These are phyloP conservation scores for Myriosclerotinia curreyana DNA, from an alignment of 2,329 filamentous ascomycete species.

Conservation along the genomic window DNA sequence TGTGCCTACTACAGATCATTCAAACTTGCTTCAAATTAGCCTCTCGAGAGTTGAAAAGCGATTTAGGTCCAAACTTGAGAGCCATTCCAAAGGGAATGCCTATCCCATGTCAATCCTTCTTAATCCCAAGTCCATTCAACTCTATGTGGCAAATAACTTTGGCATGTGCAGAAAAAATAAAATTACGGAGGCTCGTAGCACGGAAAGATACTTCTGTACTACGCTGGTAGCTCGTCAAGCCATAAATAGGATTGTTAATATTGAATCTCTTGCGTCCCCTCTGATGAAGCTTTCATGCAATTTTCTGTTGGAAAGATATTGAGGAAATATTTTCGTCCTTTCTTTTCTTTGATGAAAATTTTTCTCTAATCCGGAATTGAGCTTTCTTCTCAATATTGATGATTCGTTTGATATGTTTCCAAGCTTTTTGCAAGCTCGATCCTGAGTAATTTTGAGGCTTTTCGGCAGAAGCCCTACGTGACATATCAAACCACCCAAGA, in stretches of 20 bases:
- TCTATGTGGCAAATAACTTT: background rate
- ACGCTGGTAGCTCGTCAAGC: background rate
- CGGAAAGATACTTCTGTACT: background rate
- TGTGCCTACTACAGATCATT: background rate
- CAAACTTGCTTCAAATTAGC: too few relatives aligned
- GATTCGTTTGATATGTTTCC: constrained; percentile 10
- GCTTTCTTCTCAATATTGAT: background rate
- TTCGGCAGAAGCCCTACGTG: constrained; percentile 1
- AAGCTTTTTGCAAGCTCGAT: background rate
- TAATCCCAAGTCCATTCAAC: background rate
- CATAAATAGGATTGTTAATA: background rate
- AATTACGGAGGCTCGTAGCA: constrained; percentile 13
- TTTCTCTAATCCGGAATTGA: constrained; percentile 13
- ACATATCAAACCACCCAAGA: constrained; percentile 10
- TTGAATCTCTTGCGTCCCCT: background rate
- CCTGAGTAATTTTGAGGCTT: background rate
- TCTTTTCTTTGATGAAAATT: background rate
- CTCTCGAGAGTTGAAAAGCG: background rate
- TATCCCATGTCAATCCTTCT: background rate
- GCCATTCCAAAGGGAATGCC: background rate
- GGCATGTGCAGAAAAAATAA: constrained; percentile 3
- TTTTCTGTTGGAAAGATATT: background rate
- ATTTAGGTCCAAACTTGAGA: background rate
- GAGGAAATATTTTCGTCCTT: background rate
- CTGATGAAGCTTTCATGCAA: background rate